Evolutionary conservation across 345 rosid genomes (phyloP), one percentile per base, ranked within the genome.

Genomic region (Pistacia vera): DNA sequence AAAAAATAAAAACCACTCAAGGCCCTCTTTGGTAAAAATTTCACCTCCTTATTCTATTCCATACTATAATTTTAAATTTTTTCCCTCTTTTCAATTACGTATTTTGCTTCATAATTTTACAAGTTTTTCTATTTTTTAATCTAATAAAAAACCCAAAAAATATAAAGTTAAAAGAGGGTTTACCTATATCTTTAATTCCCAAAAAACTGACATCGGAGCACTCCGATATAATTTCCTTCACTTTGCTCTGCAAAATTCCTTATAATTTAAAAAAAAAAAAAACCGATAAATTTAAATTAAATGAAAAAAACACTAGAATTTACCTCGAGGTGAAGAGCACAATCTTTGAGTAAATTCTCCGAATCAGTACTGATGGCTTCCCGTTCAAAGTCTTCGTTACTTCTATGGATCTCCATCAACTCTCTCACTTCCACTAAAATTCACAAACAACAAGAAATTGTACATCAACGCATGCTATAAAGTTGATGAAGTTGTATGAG

Each of bases 181-280:
- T 81, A 88, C 97, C 87, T 76, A 88, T 86, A 85, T 91, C 97
- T 78, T 90, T 91, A 41, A 81, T 80, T 75, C 87, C 90, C 73
- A 89, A 75, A 46, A 82, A 87, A 80, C 83, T 85, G 71, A 81
- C 85, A 69, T 87, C 87, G 17, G 83, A 84, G 84, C 79, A 88
- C 57, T 87, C 92, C 0, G 88, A 81, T 71, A 91, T 75, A 78
- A 89, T 83, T 63, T 90, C 86, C 74, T 86, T 77, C 87, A 92
- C 85, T 80, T 85, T 91, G 59, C 82, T 82, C 97, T 94, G 86
- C 62, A 66, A 5, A 74, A 72, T 14, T 13, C n/a, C n/a, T n/a
- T n/a, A n/a, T n/a, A n/a, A n/a, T 10, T 51, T 8, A 33, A 22
- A 60, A 33, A 65, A 38, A 28, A 44, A 41, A 49, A 64, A 12